Conservation (phyloP, 257 asterid genomes). For the Coffea eugenioides region DNA sequence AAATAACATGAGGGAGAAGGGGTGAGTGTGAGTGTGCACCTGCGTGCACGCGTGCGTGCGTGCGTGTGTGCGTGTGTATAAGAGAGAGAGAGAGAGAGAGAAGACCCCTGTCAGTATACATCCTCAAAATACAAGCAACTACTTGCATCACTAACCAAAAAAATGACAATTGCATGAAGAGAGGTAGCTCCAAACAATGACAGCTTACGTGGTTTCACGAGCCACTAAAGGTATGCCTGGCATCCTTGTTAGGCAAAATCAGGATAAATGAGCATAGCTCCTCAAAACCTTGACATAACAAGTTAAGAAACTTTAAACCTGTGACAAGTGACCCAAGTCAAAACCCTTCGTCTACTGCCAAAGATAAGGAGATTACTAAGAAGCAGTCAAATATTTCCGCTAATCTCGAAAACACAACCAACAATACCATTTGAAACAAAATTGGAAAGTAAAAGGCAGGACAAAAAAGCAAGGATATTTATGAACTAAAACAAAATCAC, state of each 20-base stretch:
- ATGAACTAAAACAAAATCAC: background rate
- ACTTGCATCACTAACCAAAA: background rate
- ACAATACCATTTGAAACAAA: background rate
- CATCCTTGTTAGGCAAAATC: constrained; percentile 54
- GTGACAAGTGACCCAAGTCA: constrained; percentile 17
- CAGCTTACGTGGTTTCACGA: constrained; percentile 79
- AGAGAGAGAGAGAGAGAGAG: background rate
- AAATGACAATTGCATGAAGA: background rate
- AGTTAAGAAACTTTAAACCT: constrained; percentile 21
- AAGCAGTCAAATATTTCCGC: background rate
- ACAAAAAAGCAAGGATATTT: background rate
- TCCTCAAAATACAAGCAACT: background rate
- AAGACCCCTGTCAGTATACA: background rate
- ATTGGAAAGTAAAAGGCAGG: background rate
- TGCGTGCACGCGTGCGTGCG: too few species aligned
- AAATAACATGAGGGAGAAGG: background rate
- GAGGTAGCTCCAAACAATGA: constrained; percentile 3
- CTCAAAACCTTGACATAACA: constrained; percentile 11
- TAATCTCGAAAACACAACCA: background rate
- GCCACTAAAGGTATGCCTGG: constrained; percentile 91
- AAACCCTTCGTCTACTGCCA: background rate
- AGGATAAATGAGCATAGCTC: constrained; percentile 38
- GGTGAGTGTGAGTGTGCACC: too few species aligned
- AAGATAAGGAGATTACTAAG: background rate
- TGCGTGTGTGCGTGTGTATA: too few species aligned